Conservation (phyloP, 176 grass and related monocot species). For the Melocanna baccifera region DNA sequence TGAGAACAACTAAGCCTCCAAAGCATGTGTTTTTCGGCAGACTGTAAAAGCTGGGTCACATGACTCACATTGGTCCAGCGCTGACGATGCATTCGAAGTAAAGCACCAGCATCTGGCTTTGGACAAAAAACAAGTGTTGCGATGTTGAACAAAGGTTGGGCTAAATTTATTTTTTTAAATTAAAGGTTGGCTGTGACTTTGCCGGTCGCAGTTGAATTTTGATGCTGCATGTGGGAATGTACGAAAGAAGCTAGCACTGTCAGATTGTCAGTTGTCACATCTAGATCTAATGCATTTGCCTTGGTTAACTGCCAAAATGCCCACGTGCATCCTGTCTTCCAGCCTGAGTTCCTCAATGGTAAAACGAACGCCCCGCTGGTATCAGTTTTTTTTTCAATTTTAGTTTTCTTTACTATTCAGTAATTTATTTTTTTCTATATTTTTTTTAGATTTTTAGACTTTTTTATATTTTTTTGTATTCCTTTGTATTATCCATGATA, state of each 20-base stretch:
- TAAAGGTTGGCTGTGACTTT: slow-evolving; percentile 27
- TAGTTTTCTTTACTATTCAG: too few species aligned
- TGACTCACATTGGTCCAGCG: not conserved
- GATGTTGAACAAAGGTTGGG: not conserved
- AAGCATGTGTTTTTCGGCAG: not conserved
- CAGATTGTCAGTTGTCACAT: not conserved
- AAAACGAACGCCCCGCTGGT: too few species aligned
- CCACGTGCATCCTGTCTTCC: not conserved
- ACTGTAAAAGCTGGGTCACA: not conserved
- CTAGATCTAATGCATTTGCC: not conserved
- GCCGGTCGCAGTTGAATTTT: not conserved
- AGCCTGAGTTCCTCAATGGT: not conserved
- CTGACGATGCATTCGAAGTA: slow-evolving; percentile 45
- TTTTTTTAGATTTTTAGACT: too few species aligned
- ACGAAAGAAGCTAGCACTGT: not conserved
- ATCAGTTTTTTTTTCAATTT: too few species aligned
- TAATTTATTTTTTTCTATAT: too few species aligned
- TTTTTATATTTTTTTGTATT: too few species aligned
- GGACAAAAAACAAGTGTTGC: not conserved
- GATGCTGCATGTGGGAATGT: not conserved
- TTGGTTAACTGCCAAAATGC: not conserved
- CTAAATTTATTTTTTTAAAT: not conserved
- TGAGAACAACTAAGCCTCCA: not conserved
- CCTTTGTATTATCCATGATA: too few species aligned
- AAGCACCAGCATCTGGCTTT: slow-evolving; percentile 25